Evolutionary conservation across 1,284 basidiomycete genomes (phyloP).

Genomic region (Anthracocystis panici-leucophaei): DNA sequence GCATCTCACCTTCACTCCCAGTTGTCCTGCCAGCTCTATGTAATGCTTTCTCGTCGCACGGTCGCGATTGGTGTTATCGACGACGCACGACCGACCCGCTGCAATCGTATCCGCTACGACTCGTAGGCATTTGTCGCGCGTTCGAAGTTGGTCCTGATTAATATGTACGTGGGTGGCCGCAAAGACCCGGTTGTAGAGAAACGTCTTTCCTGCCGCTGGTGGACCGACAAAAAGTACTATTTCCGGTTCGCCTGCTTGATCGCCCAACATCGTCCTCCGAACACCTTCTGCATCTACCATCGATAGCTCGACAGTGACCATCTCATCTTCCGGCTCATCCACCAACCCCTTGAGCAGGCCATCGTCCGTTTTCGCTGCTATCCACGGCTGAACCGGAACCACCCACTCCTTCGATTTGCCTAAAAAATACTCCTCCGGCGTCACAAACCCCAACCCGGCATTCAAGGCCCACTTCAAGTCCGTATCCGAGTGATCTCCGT

Average conservation of each 20-base stretch:
- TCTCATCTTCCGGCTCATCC: slow-evolving; percentile 20
- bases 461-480: slow-evolving; percentile 67
- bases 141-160: slow-evolving; percentile 74
- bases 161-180: slow-evolving; percentile 75
- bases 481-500: slow-evolving; percentile 59
- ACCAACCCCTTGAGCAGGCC: slow-evolving; percentile 22
- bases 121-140: slow-evolving; percentile 80
- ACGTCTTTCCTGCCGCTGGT: slow-evolving; percentile 87
- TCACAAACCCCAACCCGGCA: slow-evolving; percentile 60
- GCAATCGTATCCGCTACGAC: slow-evolving; percentile 75
- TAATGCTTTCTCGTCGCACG: slow-evolving; percentile 46
- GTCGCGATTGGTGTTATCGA: slow-evolving; percentile 63
- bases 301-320: slow-evolving; percentile 18
- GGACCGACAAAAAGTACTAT: slow-evolving; percentile 88
- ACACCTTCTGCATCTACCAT: not conserved
- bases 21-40: slow-evolving; percentile 36
- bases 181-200: slow-evolving; percentile 81
- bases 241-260: slow-evolving; percentile 58
- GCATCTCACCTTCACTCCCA: slow-evolving; percentile 30
- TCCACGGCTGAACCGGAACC: slow-evolving; percentile 33
- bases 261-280: slow-evolving; percentile 5
- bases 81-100: slow-evolving; percentile 67
- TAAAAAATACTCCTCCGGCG: slow-evolving; percentile 66
- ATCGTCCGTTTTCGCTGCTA: not conserved
- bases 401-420: slow-evolving; percentile 24